Base-by-base conservation (phyloP, 2,329 filamentous ascomycete genomes). In the Xylariaceae sp. region DNA sequence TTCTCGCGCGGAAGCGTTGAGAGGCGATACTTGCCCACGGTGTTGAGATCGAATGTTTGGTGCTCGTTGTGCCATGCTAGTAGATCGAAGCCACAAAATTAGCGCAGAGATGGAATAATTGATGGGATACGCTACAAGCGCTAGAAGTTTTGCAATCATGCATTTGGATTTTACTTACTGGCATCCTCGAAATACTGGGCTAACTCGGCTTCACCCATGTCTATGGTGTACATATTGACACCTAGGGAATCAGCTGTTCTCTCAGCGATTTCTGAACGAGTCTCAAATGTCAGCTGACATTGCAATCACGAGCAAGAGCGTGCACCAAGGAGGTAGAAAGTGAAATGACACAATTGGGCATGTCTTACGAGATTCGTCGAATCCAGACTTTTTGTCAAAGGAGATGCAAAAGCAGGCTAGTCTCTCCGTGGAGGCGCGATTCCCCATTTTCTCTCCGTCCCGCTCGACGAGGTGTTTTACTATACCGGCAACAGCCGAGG, bases 401-500 rank as follows among this genome's bases (percentile, higher is more conserved):
- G 71, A 66, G n/a, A 81, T 69, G 22, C 67, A 74, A 55, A 80
- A 81, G 56, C 66, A 68, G 10, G 56, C 50, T 6, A 67, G 55
- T 11, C 44, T 37, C 6, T 56, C 52, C 1, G 55, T 54, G 2
- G 58, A 42, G 6, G 63, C 57, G 22, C 68, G 64, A 34, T 66
- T 74, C 14, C 77, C 74, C n/a, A 77, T 60, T 27, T 65, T 61
- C 19, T 67, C 61, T n/a, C 71, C 67, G 40, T 74, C 61, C 38
- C 75, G 64, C 33, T 68, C 64, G n/a, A 72, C 66, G 2, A 81
- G 65, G 48, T 80, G 66, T 1, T 70, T 71, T 2, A 74, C 71
- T 54, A 82, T 79, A 3, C 79, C 78, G 6, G 77, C 77, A 19
- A 82, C 61, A 2, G 71, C 67, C 0, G 77, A 80, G 0, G 75